These are phyloP conservation scores for Chaetomium globosum DNA, from an alignment of 2,329 filamentous ascomycete genomes.

Conservation along the genomic window DNA sequence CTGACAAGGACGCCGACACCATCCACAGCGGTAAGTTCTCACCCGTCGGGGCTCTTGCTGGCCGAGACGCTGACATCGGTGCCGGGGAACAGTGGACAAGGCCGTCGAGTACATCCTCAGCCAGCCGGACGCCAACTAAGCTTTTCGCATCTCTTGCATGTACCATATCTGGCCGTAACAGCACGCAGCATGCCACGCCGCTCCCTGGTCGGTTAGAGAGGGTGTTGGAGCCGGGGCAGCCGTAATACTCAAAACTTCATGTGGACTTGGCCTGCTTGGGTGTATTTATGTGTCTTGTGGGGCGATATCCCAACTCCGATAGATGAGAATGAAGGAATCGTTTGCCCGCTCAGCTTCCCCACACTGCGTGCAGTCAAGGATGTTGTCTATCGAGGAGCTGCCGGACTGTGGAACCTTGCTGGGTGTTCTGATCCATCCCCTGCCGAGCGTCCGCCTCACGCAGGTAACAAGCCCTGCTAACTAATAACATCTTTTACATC, in stretches of 20 bases:
- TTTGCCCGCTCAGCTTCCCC: background rate
- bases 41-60: too few relatives aligned
- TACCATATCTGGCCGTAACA: conserved; percentile 34
- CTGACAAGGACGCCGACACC: conserved; percentile 91
- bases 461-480: background rate
- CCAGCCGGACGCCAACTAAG: conserved; percentile 84
- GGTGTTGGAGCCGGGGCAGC: conserved; percentile 9
- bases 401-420: too few relatives aligned
- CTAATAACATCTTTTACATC: background rate
- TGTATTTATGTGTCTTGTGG: background rate
- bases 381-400: background rate
- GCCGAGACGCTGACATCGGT: conserved; percentile 23
- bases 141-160: conserved; percentile 11
- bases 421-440: too few relatives aligned
- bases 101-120: conserved; percentile 90
- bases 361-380: too few relatives aligned
- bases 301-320: background rate
- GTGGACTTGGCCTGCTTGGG: conserved; percentile 9
- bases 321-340: background rate
- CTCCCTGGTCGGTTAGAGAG: conserved; percentile 25
- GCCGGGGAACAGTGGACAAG: conserved; percentile 71
- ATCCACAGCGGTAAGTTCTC: conserved; percentile 83
- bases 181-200: conserved; percentile 23
- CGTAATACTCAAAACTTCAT: conserved; percentile 12
- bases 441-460: background rate